Percentiles rank a stretch among this genome's conserved stretches.
Evolutionary conservation across 345 rosid genomes (phyloP).

Genomic region (Populus davidiana): DNA sequence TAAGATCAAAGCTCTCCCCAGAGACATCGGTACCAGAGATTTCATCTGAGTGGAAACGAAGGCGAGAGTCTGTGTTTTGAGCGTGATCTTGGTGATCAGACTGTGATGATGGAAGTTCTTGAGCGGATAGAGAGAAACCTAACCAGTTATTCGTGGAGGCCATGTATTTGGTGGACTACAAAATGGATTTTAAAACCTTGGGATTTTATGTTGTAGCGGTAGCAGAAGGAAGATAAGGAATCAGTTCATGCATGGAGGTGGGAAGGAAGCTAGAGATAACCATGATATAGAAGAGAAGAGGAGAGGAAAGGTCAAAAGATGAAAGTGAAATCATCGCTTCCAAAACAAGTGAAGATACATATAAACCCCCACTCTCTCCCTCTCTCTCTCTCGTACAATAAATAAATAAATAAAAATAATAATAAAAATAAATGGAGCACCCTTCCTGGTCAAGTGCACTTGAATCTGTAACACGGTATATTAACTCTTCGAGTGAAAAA

Average conservation of each 20-base stretch:
- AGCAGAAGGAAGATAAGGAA: background rate
- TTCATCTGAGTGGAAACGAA: slow-evolving; percentile 18
- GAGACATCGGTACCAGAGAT: slow-evolving; percentile 26
- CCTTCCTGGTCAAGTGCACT: slow-evolving; percentile 9
- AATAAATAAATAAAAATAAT: too few species aligned
- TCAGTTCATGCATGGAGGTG: slow-evolving; percentile 28
- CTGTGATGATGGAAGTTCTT: slow-evolving; percentile 14
- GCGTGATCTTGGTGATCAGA: slow-evolving; percentile 17
- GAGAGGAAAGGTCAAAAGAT: slow-evolving; percentile 30
- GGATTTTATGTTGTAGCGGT: background rate
- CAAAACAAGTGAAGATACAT: slow-evolving; percentile 31
- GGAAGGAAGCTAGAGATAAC: background rate
- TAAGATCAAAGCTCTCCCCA: slow-evolving; percentile 51
- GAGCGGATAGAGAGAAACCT: slow-evolving; percentile 28
- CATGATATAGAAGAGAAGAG: slow-evolving; percentile 7
- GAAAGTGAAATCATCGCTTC: slow-evolving; percentile 17
- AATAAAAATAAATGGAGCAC: slow-evolving; percentile 18
- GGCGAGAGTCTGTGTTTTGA: slow-evolving; percentile 23
- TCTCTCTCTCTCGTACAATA: background rate
- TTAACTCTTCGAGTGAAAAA: background rate
- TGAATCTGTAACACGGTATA: slow-evolving; percentile 1
- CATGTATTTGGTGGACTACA: background rate
- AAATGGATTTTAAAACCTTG: background rate
- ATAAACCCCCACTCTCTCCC: background rate
- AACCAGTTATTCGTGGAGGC: slow-evolving; percentile 32